Evolutionary conservation across 306 rosid species (phyloP).

Genomic region (Spatholobus suberectus): DNA sequence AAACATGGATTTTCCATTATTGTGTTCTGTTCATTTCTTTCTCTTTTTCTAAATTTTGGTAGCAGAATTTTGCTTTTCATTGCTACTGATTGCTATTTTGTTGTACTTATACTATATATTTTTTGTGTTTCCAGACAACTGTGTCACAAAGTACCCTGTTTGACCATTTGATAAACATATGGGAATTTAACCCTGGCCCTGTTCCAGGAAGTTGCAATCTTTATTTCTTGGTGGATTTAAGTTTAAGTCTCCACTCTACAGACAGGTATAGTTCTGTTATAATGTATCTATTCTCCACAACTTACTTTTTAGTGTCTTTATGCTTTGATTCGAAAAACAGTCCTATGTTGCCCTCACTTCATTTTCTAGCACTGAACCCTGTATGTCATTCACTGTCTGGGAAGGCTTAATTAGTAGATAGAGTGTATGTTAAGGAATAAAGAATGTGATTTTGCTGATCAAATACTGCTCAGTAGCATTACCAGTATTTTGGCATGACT

Average conservation of each 20-base stretch:
- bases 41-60: neutral
- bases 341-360: neutral
- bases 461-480: slow-evolving; percentile 31
- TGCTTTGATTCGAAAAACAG: slow-evolving; percentile 10
- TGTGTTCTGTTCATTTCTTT: slow-evolving; percentile 19
- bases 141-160: slow-evolving; percentile 74
- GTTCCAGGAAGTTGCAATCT: slow-evolving; percentile 83
- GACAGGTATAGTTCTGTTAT: slow-evolving; percentile 67
- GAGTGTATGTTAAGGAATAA: neutral
- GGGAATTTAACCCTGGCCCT: slow-evolving; percentile 95
- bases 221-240: slow-evolving; percentile 93
- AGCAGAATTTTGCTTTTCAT: too few relatives aligned
- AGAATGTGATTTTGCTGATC: slow-evolving; percentile 4
- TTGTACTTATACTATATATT: slow-evolving; percentile 15
- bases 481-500: slow-evolving; percentile 16
- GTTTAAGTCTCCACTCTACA: slow-evolving; percentile 89
- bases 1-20: neutral
- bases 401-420: neutral
- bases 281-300: neutral
- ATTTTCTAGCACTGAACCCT: slow-evolving; percentile 20
- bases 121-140: slow-evolving; percentile 65
- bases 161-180: slow-evolving; percentile 88
- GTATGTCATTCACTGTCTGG: neutral
- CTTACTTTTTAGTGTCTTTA: slow-evolving; percentile 33
- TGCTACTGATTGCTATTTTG: neutral